Evolutionary conservation across 2,329 filamentous ascomycete species (phyloP), one percentile per base, ranked within the genome.

Genomic region (Curvularia eragrostidis): DNA sequence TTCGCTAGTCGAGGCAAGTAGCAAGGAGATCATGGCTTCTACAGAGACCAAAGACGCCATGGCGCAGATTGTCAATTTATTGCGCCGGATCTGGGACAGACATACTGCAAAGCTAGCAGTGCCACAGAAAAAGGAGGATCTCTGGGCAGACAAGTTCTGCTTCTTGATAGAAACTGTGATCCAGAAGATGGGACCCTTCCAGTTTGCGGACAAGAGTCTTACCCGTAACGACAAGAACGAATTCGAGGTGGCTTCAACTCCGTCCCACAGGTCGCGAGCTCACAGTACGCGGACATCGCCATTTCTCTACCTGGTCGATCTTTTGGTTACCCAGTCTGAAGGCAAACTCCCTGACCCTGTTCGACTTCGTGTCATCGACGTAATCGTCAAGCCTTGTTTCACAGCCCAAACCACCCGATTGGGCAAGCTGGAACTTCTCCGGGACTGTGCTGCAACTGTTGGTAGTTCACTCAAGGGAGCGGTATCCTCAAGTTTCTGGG

Each of bases 21-120:
- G 83, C 41, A 96, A 97, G 76, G 95, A 99, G 76, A 89, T 99
- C 66, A 96, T 94, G 68, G 88, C 93, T 6, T 93, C 92, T 0
- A 85, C 85, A 12, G 94, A 98, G 60, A 91, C 93, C 1, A 90
- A 91, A 70, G 85, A 87, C 59, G 94, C 93, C 57, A 84, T 97
- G 60, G 89, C 90, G 21, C 83, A 86, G 41, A 82, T 93, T 21
- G 83, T 94, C 48, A 87, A 87, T 41, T 77, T 93, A 21, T 78
- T 97, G 6, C 84, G 87, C 48, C 85, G 84, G 24, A 75, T 93
- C 2, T 96, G 93, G 91, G 80, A 80, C 18, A 74, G 70, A 12
- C 86, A 85, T 2, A 81, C 80, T 3, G 64, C 70, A 12, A 68
- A 75, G 34, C 52, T 76, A 6, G 73, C 75, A 3, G 52, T 73